phyloP scores from a whole-genome alignment of 106 monocot genomes.

The Ottelia alismoides region DNA sequence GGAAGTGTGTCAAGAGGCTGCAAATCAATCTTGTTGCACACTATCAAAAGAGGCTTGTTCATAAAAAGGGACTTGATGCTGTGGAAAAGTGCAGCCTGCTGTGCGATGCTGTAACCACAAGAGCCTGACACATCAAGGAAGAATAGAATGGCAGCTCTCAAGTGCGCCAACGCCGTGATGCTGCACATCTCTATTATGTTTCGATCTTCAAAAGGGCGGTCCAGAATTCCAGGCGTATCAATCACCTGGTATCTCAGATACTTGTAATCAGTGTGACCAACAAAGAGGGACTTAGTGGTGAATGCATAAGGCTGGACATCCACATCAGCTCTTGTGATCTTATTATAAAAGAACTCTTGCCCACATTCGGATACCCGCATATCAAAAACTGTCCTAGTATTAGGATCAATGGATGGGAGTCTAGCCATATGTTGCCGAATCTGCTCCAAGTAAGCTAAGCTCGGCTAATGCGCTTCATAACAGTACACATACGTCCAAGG shows the following conservation, averaged over 20 bases:
- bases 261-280: constrained; percentile 97
- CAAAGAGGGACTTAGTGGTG: constrained; percentile 90
- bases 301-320: constrained; percentile 98
- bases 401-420: constrained; percentile 95
- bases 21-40: constrained; percentile 97
- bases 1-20: constrained; percentile 67
- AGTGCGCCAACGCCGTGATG: constrained; percentile 77
- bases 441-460: constrained; percentile 90
- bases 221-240: constrained; percentile 91
- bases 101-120: constrained; percentile 80
- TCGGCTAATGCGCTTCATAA: constrained; percentile 64
- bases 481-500: constrained; percentile 88
- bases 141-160: constrained; percentile 79
- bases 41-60: constrained; percentile 85
- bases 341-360: constrained; percentile 98
- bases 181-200: constrained; percentile 99
- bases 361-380: constrained; percentile 97
- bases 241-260: constrained; percentile 98
- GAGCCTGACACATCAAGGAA: constrained; percentile 93
- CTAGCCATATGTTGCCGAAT: constrained; percentile 91
- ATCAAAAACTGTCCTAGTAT: constrained; percentile 84
- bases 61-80: constrained; percentile 83
- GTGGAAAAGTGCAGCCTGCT: constrained; percentile 91
- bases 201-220: constrained; percentile 88
- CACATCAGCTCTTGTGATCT: constrained; percentile 90